phyloP scores from a whole-genome alignment of 1,284 basidiomycete species.

The Moesziomyces globuligerus region DNA sequence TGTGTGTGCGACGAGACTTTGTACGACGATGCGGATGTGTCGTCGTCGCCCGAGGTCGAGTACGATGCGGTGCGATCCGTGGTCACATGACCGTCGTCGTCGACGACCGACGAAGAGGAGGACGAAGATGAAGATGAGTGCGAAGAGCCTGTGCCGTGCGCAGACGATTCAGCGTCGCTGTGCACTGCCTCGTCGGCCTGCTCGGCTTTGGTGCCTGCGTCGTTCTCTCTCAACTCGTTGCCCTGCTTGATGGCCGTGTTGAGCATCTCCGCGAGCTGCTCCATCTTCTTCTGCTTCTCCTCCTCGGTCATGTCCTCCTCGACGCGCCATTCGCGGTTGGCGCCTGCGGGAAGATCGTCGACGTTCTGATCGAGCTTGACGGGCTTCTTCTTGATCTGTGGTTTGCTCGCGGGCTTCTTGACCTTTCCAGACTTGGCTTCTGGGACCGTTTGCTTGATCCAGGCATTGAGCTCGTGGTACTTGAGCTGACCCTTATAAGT shows the following conservation, averaged over 20 bases:
- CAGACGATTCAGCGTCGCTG: constrained; percentile 14
- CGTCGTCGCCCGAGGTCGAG: constrained; percentile 19
- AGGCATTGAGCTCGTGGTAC: constrained; percentile 56
- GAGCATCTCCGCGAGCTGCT: constrained; percentile 45
- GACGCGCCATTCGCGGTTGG: constrained; percentile 39
- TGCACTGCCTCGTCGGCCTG: neutral
- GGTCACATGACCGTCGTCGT: constrained; percentile 24
- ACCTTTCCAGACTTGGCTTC: constrained; percentile 41
- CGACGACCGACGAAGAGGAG: constrained; percentile 31
- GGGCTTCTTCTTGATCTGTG: constrained; percentile 29
- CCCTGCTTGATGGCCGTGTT: constrained; percentile 39
- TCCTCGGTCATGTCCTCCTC: constrained; percentile 42
- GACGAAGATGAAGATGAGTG: constrained; percentile 35
- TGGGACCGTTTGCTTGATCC: constrained; percentile 55
- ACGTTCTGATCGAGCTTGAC: constrained; percentile 34
- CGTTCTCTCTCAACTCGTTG: constrained; percentile 16
- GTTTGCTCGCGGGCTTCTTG: constrained; percentile 34
- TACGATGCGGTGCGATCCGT: constrained; percentile 36
- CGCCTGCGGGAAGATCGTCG: constrained; percentile 20
- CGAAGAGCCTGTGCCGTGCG: constrained; percentile 2
- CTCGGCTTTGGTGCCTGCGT: constrained; percentile 2
- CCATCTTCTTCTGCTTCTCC: constrained; percentile 40
- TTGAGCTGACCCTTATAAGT: constrained; percentile 57
- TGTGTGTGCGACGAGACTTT: constrained; percentile 21
- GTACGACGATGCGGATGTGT: constrained; percentile 25